Evolutionary conservation across 176 grass and related monocot genomes (phyloP), one percentile per base, ranked within the genome.

Genomic region (Carex littledalei): DNA sequence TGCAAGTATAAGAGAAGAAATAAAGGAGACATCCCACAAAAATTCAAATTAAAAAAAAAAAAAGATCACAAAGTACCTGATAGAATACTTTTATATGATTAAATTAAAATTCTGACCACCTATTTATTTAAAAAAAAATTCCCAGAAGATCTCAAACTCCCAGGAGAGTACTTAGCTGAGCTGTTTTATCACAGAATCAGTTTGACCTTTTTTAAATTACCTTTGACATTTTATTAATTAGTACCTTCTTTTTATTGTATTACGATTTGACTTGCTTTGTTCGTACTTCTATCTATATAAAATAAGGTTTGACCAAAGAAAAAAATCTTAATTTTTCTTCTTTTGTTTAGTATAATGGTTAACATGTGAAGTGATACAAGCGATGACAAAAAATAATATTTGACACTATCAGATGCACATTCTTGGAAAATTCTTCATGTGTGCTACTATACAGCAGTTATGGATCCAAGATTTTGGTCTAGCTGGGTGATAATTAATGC

Each of bases 141-240:
- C 34, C n/a, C 1, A 24, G 21, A 60, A 71, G 16, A 74, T 74
- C 50, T 77, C 73, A 12, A 31, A 15, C 22, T 77, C 73, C 73
- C 22, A 77, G 12, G 5, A 16, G 4, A 54, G 73, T 54, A 26
- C 43, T 52, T 5, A 75, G 71, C 29, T 77, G 45, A 77, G 49
- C 50, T 55, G 20, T 77, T 22, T 31, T 22, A 55, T 29, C 73
- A 7, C 73, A 26, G 15, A 73, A 75, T 52, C 43, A 15, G 47
- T 77, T 54, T 77, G 73, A 77, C 73, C 47, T 31, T 17, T 26
- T 77, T 31, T 77, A 77, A 77, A 77, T 77, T 76, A 54, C 0
- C 1, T 76, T 76, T 55, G 73, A 77, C 73, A 29, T 77, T 31
- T 16, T 1, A 53, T 26, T 76, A 53, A 53, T 26, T 76, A 53